Conservation (phyloP, 1,284 basidiomycete species). For the Schizopora paradoxa region DNA sequence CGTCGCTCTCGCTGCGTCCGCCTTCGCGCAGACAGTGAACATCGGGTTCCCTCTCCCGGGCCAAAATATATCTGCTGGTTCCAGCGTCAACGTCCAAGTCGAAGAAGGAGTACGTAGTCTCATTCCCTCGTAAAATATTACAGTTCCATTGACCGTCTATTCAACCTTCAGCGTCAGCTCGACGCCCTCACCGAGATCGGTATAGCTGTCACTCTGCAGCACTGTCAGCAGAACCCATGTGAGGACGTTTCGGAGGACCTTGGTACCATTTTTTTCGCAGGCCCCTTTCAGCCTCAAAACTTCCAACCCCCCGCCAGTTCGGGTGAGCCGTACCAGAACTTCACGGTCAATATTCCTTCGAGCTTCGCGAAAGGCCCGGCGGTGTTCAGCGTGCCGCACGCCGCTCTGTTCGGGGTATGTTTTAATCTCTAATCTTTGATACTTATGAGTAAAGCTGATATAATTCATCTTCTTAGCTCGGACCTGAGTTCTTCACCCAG, state of each 20-base stretch:
- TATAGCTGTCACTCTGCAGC: not conserved
- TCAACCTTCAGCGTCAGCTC: not conserved
- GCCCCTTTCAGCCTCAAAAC: constrained; percentile 17
- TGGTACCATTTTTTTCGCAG: not conserved
- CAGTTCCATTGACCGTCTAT: not conserved
- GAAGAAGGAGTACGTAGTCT: not conserved
- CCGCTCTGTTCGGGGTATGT: not conserved
- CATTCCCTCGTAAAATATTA: not conserved
- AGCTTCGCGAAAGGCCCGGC: not conserved
- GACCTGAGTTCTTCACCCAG: too few relatives aligned
- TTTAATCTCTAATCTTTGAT: too few relatives aligned
- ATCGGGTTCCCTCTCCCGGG: not conserved
- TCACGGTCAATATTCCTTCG: not conserved
- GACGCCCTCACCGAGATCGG: not conserved
- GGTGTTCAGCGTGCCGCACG: not conserved
- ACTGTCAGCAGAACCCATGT: not conserved
- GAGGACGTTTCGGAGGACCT: not conserved
- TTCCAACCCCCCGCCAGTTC: not conserved
- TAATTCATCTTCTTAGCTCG: too few relatives aligned
- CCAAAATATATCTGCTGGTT: not conserved
- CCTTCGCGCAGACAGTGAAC: not conserved
- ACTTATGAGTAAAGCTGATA: too few relatives aligned
- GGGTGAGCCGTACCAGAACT: not conserved
- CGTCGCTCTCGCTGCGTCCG: not conserved
- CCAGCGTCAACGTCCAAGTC: not conserved